Conservation (phyloP, 2,329 filamentous ascomycete genomes). For the Karstenula rhodostoma region DNA sequence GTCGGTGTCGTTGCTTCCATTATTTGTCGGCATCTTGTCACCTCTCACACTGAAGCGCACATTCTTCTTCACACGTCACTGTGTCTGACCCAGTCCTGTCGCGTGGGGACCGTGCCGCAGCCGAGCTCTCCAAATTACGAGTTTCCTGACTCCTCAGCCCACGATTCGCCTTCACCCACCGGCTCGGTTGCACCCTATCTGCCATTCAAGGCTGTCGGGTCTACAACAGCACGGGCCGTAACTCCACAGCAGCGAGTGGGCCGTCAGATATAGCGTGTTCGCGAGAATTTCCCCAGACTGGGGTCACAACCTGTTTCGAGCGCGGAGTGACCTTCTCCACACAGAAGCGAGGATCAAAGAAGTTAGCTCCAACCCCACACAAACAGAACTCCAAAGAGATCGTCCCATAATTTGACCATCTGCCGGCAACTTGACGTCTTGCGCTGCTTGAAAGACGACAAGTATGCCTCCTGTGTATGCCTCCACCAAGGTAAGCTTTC, state of each 20-base stretch:
- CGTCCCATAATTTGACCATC: not conserved
- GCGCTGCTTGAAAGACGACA: not conserved
- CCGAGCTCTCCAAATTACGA: not conserved
- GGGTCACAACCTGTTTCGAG: slow-evolving; percentile 2
- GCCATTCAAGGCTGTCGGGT: not conserved
- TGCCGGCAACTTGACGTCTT: not conserved
- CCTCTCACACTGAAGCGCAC: not conserved
- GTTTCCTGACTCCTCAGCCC: too few species aligned
- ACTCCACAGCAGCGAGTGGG: not conserved
- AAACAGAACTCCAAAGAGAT: not conserved
- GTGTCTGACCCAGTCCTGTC: not conserved
- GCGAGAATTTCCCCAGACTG: slow-evolving; percentile 7
- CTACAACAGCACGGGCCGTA: not conserved
- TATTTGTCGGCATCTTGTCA: not conserved
- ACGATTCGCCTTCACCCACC: not conserved
- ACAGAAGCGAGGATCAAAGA: not conserved
- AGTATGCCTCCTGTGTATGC: slow-evolving; percentile 1
- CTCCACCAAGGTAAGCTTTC: not conserved
- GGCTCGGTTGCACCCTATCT: not conserved
- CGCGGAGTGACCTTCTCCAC: not conserved
- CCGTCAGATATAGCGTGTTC: slow-evolving; percentile 1
- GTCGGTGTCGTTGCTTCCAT: not conserved
- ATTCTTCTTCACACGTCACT: not conserved
- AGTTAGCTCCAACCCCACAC: slow-evolving; percentile 9
- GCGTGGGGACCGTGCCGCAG: not conserved